Evolutionary conservation across 1,139 yeast species (phyloP), one percentile per base, ranked within the genome.

Genomic region (Saccharomyces hybrid): DNA sequence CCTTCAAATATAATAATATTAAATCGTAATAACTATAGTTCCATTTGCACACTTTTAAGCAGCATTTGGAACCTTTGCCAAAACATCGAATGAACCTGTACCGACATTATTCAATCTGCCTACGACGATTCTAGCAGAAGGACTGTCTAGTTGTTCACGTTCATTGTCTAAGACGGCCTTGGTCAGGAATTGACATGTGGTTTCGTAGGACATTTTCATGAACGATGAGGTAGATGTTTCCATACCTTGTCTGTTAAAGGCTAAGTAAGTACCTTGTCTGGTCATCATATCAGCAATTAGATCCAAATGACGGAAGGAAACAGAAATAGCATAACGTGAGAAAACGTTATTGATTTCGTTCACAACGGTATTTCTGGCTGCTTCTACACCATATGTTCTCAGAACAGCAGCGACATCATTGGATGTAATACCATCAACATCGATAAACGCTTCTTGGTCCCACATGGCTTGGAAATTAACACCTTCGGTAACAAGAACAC

Each of bases 221-320:
- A 95, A 88, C 34, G 98, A 88, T 9, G 98, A 91, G 1, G 98
- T 90, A 25, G 95, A 84, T 1, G 96, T 81, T 70, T 93, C 98
- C 70, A 95, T 91, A 73, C 99, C 99, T 75, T 90, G 97, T 79
- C 99, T 86, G 75, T 90, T 91, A 78, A 95, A 95, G 28, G 99
- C 97, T 71, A 93, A 77, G 70, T 91, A 95, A 2, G 95, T 82
- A 67, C 99, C 99, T 75, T 93, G 98, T 72, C 99, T 83, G 4
- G 99, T 95, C 99, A 95, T 95, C 91, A 89, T 88, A 73, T 95
- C 99, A 60, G 96, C 99, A 73, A 95, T 86, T 71, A 95, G 81
- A 70, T 93, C 98, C 75, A 95, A 82, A 76, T 95, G 99, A 72
- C 99, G 90, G 53, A 83, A 76, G 57, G 95, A 88, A 59, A 95